phyloP scores from a whole-genome alignment of 257 asterid species.

The Lithospermum erythrorhizon region DNA sequence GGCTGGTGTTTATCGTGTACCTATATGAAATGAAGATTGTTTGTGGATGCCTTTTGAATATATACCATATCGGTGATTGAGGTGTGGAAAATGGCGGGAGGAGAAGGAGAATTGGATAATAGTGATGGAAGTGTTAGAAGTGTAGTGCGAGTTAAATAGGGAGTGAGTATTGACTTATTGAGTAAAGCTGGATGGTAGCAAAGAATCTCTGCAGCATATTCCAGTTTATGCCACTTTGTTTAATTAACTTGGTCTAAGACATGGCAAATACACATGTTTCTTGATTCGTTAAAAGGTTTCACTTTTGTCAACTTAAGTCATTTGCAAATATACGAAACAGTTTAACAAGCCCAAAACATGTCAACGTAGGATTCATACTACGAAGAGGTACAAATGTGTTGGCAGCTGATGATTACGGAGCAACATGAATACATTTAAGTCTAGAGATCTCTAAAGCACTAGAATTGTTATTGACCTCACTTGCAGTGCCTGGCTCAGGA shows the following conservation, averaged over 20 bases:
- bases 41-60: background rate
- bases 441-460: background rate
- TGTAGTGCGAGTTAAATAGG: conserved; percentile 2
- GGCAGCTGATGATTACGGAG: background rate
- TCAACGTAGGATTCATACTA: background rate
- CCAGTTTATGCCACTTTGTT: conserved; percentile 11
- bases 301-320: background rate
- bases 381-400: background rate
- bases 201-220: conserved; percentile 24
- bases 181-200: conserved; percentile 9
- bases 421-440: background rate
- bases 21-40: background rate
- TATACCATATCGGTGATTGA: background rate
- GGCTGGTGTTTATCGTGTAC: background rate
- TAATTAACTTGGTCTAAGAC: conserved; percentile 5
- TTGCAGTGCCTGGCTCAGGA: too few species aligned
- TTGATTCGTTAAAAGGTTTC: background rate
- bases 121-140: background rate
- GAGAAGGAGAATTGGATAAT: background rate
- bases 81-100: background rate
- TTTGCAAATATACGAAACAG: background rate
- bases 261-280: conserved; percentile 1
- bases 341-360: background rate
- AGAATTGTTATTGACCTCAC: background rate
- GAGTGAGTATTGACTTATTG: conserved; percentile 8